Evolutionary conservation across 441 rosid genomes (phyloP).

Genomic region (Eruca vesicaria): DNA sequence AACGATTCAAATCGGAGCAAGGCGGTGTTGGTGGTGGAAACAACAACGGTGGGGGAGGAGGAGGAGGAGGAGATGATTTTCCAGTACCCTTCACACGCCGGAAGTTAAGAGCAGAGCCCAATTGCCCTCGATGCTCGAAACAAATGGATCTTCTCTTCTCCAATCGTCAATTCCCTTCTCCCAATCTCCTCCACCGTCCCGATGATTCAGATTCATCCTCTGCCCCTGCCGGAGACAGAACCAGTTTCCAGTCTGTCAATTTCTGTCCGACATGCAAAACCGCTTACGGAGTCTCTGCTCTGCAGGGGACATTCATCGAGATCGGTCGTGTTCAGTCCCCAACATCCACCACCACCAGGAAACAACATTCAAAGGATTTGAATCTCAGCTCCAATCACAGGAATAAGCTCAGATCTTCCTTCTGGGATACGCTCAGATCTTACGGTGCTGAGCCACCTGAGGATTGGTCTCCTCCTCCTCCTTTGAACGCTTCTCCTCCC

Average conservation of each 20-base stretch:
- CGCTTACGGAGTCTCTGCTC: constrained; percentile 71
- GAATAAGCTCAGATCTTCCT: constrained; percentile 50
- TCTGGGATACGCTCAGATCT: constrained; percentile 72
- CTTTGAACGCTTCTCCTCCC: constrained; percentile 49
- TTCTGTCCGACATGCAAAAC: constrained; percentile 91
- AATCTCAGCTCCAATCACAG: constrained; percentile 20
- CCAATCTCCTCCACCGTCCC: constrained; percentile 38
- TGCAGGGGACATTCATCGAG: constrained; percentile 87
- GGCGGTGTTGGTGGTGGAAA: constrained; percentile 29
- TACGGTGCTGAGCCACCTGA: constrained; percentile 72
- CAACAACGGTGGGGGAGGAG: too few relatives aligned
- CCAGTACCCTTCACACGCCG: constrained; percentile 35
- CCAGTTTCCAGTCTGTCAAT: constrained; percentile 61
- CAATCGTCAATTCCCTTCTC: constrained; percentile 46
- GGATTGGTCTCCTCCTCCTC: constrained; percentile 42
- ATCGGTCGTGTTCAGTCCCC: constrained; percentile 52
- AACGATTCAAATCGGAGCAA: constrained; percentile 73
- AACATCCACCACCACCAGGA: constrained; percentile 29
- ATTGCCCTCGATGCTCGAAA: constrained; percentile 88
- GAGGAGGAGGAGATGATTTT: constrained; percentile 28
- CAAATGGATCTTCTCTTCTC: constrained; percentile 85
- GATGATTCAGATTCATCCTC: constrained; percentile 18
- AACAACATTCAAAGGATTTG: constrained; percentile 35
- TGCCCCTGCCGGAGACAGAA: background rate
- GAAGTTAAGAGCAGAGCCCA: constrained; percentile 78